Evolutionary conservation across 352 stramenopile genomes (phyloP).

Genomic region (Aphanomyces invadans): DNA sequence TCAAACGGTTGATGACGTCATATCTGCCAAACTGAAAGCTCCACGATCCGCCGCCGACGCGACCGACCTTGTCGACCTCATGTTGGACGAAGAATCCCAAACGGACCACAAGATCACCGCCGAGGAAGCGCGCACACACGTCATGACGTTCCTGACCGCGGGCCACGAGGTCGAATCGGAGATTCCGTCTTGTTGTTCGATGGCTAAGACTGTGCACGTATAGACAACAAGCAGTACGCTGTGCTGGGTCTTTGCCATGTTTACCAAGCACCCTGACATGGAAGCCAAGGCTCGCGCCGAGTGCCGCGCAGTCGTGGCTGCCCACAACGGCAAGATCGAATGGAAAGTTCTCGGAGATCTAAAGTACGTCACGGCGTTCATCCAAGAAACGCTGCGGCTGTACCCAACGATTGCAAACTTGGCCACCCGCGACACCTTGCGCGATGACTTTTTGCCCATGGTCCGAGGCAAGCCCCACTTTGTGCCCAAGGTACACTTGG

Average conservation of each 20-base stretch:
- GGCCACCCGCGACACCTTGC: background rate
- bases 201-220: too few species aligned
- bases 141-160: constrained; percentile 20
- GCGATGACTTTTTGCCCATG: constrained; percentile 3
- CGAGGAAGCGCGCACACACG: constrained; percentile 18
- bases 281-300: constrained; percentile 15
- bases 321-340: background rate
- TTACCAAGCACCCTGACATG: constrained; percentile 9
- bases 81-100: constrained; percentile 8
- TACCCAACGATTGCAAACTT: constrained; percentile 12
- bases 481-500: constrained; percentile 10
- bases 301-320: background rate
- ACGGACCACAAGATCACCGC: constrained; percentile 16
- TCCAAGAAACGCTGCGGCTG: constrained; percentile 18
- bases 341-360: background rate
- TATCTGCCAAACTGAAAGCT: background rate
- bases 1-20: constrained; percentile 20
- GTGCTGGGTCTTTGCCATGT: constrained; percentile 9
- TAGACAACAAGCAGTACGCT: constrained; percentile 22
- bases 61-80: constrained; percentile 18
- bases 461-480: constrained; percentile 8
- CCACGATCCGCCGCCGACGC: background rate
- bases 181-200: too few species aligned
- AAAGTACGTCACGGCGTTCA: constrained; percentile 18
- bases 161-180: constrained; percentile 23